Percentiles rank a stretch among this genome's conserved stretches.
phyloP scores from a whole-genome alignment of 2,329 filamentous ascomycete species.

The Fusarium sp. region DNA sequence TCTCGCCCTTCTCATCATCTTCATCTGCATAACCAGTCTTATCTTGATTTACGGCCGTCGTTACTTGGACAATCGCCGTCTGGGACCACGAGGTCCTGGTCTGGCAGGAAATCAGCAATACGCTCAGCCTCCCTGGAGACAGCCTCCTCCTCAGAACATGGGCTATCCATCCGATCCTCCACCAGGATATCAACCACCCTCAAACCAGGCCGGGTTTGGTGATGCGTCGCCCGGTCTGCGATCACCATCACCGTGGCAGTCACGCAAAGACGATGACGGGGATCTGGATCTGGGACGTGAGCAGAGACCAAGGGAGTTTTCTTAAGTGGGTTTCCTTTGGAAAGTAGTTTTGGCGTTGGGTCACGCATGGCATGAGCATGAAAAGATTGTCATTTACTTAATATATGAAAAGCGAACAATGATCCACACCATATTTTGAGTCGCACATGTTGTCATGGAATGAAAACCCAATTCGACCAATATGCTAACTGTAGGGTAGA shows the following conservation, averaged over 20 bases:
- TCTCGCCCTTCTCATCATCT: constrained; percentile 61
- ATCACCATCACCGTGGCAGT: constrained; percentile 49
- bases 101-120: constrained; percentile 41
- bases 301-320: constrained; percentile 53
- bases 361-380: not conserved
- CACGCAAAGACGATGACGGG: constrained; percentile 49
- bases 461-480: not conserved
- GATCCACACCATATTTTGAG: not conserved
- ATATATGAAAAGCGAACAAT: not conserved
- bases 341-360: constrained; percentile 36
- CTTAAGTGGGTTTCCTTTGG: constrained; percentile 27
- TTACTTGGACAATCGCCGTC: constrained; percentile 46
- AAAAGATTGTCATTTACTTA: not conserved
- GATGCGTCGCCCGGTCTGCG: constrained; percentile 43
- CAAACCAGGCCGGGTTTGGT: constrained; percentile 50
- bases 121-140: constrained; percentile 50
- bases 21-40: constrained; percentile 57
- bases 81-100: constrained; percentile 33
- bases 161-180: constrained; percentile 48
- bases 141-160: constrained; percentile 38
- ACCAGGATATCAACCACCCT: constrained; percentile 52
- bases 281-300: constrained; percentile 50
- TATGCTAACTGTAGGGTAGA: not conserved
- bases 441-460: not conserved
- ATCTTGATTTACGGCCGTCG: constrained; percentile 51